phyloP scores from a whole-genome alignment of 345 rosid species.

The Gossypium anomalum region DNA sequence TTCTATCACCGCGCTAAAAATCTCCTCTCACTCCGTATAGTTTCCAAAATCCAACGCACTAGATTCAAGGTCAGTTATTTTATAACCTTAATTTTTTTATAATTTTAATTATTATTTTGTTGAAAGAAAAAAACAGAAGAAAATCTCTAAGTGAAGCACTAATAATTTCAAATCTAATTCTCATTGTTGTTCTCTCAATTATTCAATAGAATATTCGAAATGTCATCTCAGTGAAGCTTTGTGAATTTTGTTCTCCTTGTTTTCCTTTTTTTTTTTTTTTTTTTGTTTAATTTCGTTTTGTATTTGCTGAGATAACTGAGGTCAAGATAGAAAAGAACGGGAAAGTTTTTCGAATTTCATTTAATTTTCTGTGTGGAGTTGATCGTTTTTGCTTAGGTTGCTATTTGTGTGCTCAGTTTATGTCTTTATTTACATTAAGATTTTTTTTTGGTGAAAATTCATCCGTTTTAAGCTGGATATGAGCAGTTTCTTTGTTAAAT shows the following conservation, averaged over 20 bases:
- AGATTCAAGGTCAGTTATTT: slow-evolving; percentile 25
- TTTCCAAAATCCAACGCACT: not conserved
- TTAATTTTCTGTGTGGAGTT: not conserved
- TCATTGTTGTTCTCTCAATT: not conserved
- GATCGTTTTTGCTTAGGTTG: not conserved
- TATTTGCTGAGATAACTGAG: slow-evolving; percentile 3
- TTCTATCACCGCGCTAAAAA: slow-evolving; percentile 13
- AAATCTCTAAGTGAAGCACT: not conserved
- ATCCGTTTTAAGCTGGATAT: not conserved
- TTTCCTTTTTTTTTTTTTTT: not conserved
- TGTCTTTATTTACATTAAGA: not conserved
- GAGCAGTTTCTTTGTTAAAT: not conserved
- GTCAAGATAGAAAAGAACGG: not conserved
- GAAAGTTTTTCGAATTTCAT: not conserved
- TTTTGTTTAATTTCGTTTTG: not conserved
- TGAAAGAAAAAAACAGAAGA: not conserved
- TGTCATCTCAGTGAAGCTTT: slow-evolving; percentile 1
- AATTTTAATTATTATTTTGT: not conserved
- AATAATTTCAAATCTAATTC: slow-evolving; percentile 2
- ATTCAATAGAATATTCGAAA: not conserved
- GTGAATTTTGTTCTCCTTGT: not conserved
- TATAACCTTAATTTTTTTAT: not conserved
- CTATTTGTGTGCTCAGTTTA: not conserved
- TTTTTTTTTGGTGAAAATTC: not conserved
- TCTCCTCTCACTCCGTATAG: not conserved